Evolutionary conservation across 192 early-diverging fungal species (phyloP).

Genomic region (Umbelopsis ramanniana): DNA sequence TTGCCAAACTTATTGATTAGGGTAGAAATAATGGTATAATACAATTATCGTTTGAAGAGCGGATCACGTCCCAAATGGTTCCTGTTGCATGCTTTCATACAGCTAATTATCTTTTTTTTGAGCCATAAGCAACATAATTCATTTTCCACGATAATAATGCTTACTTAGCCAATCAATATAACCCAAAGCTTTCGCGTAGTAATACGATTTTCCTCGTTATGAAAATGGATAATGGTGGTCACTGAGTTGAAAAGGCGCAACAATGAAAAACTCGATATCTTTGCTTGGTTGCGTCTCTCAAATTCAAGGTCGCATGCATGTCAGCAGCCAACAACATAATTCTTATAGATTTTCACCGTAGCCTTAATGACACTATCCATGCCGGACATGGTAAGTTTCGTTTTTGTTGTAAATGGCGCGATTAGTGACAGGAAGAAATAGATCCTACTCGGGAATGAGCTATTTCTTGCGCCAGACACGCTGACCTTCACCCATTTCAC

Average conservation of each 20-base stretch:
- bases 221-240: background rate
- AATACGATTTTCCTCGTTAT: background rate
- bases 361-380: background rate
- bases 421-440: background rate
- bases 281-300: background rate
- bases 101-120: too few species aligned
- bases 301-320: background rate
- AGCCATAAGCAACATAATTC: too few species aligned
- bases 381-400: background rate
- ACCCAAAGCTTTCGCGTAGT: too few species aligned
- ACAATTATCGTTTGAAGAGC: background rate
- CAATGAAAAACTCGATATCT: background rate
- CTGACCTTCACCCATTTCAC: background rate
- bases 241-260: background rate
- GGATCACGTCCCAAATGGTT: too few species aligned
- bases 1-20: constrained; percentile 62
- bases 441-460: background rate
- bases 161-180: too few species aligned
- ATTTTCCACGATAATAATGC: too few species aligned
- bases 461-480: too few species aligned
- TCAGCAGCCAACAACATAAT: background rate
- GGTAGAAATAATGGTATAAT: background rate
- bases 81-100: too few species aligned
- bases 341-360: constrained; percentile 5
- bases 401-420: background rate